A percentile compares a stretch with the other conserved stretches of the same genome.
Conservation (phyloP, 2,329 filamentous ascomycete species). For the Monosporascus sp. region DNA sequence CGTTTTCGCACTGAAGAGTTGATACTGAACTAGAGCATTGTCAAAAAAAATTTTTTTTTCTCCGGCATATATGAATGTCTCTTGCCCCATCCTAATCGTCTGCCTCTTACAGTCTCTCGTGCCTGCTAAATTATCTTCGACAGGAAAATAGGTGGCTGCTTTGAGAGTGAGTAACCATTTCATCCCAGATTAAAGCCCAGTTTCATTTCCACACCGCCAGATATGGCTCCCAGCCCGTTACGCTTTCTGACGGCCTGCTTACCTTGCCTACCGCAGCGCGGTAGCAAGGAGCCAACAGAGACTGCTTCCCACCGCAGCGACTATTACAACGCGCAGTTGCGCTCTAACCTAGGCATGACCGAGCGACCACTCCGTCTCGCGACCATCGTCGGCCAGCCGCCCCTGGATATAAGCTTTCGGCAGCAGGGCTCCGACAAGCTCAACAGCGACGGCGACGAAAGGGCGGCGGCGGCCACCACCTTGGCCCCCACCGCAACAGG, state of each 20-base stretch:
- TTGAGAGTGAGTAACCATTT: slow-evolving; percentile 12
- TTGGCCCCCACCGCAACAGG: neutral
- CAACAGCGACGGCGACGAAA: neutral
- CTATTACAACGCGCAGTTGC: slow-evolving; percentile 11
- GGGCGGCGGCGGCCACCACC: neutral
- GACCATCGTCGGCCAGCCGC: neutral
- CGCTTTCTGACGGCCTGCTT: slow-evolving; percentile 7
- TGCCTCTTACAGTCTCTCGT: neutral
- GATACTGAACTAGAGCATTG: neutral
- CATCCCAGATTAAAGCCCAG: neutral
- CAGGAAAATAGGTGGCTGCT: slow-evolving; percentile 2
- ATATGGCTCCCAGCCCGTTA: slow-evolving; percentile 1
- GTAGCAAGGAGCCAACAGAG: neutral
- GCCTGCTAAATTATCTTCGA: neutral
- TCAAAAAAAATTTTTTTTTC: neutral
- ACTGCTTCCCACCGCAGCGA: neutral
- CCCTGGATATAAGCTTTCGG: neutral
- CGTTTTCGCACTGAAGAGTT: neutral
- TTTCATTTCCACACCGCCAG: neutral
- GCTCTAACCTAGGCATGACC: slow-evolving; percentile 8
- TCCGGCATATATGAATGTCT: neutral
- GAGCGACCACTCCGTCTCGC: slow-evolving; percentile 5
- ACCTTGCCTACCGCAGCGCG: slow-evolving; percentile 5
- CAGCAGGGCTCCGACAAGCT: neutral
- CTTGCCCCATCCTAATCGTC: neutral